Conservation (phyloP, 2,329 filamentous ascomycete species). For the Fusarium udum region DNA sequence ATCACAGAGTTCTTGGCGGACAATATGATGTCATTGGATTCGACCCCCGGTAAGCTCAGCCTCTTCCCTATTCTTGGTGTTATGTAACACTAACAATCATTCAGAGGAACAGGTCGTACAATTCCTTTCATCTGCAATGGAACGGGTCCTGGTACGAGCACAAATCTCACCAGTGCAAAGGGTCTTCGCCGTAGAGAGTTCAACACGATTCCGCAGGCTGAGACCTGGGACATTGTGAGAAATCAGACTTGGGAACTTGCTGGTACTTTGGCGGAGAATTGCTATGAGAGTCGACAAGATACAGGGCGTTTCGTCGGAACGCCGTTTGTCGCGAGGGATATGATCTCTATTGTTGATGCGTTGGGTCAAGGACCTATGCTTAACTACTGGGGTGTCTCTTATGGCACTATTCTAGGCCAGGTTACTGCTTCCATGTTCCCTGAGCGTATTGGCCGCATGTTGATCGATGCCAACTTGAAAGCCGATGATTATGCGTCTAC, state of each 20-base stretch:
- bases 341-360: constrained; percentile 48
- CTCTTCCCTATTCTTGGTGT: fast-evolving
- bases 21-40: constrained; percentile 23
- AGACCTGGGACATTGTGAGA: background rate
- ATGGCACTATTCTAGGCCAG: constrained; percentile 33
- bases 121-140: constrained; percentile 4
- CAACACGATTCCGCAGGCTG: background rate
- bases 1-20: constrained; percentile 18
- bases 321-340: constrained; percentile 48
- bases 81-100: background rate
- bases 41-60: constrained; percentile 1
- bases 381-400: constrained; percentile 47
- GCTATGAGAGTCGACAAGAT: constrained; percentile 33
- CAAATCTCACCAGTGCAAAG: background rate
- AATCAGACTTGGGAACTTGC: background rate
- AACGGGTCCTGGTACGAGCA: fast-evolving
- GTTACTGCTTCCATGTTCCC: constrained; percentile 38
- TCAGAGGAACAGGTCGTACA: constrained; percentile 7
- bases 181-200: background rate
- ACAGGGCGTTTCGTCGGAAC: constrained; percentile 45
- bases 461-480: constrained; percentile 29
- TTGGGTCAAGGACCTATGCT: constrained; percentile 47
- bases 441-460: constrained; percentile 25
- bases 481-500: constrained; percentile 15
- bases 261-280: constrained; percentile 1